Conservation (phyloP, 1,139 yeast species). For the Pichia terricola region DNA sequence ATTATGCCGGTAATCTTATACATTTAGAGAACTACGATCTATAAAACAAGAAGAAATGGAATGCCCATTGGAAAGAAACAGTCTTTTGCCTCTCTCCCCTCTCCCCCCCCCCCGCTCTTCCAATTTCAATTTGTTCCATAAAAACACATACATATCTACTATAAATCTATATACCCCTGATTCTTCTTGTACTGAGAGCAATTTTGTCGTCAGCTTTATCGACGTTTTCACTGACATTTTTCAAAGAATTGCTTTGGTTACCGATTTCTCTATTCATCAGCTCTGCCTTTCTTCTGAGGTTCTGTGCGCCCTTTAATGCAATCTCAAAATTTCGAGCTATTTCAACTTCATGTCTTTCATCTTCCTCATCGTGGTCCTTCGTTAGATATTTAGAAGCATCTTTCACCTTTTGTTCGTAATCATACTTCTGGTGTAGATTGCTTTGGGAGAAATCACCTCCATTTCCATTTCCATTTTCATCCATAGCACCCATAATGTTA, state of each 20-base stretch:
- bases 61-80: no score
- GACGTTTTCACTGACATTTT: constrained; percentile 46
- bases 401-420: constrained; percentile 37
- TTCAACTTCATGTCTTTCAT: constrained; percentile 52
- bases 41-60: no score
- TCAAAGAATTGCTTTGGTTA: constrained; percentile 39
- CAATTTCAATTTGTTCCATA: no score
- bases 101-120: no score
- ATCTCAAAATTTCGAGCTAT: constrained; percentile 45
- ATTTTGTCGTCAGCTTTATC: constrained; percentile 47
- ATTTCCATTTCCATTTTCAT: neutral
- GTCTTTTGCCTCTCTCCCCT: no score
- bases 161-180: constrained; percentile 20
- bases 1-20: no score
- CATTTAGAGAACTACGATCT: no score
- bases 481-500: constrained; percentile 17
- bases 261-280: constrained; percentile 42
- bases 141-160: neutral
- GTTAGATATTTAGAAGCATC: constrained; percentile 31
- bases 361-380: constrained; percentile 38
- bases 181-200: constrained; percentile 22
- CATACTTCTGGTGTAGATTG: constrained; percentile 36
- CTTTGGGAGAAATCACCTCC: constrained; percentile 12
- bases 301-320: constrained; percentile 37
- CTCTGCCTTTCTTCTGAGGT: constrained; percentile 36